Evolutionary conservation across 352 stramenopile genomes (phyloP), one percentile per base, ranked within the genome.

Genomic region (Aphanomyces invadans): DNA sequence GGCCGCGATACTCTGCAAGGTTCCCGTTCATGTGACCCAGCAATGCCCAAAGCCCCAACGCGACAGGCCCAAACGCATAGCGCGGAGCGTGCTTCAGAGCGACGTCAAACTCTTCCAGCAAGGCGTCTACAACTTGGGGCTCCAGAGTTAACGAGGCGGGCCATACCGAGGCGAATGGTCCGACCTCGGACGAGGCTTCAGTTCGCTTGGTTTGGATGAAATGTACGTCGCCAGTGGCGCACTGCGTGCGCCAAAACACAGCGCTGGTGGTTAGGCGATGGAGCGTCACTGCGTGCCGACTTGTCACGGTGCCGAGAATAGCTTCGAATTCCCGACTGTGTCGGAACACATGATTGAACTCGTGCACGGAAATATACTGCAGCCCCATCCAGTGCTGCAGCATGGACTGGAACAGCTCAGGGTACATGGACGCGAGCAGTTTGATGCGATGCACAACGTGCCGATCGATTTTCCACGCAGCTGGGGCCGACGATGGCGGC

Each of bases 381-480:
- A 57, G 49, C 7, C 49, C 49, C 21, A 57, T 5, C 49, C 49
- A 57, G 49, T 57, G 49, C 19, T 57, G 4, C 4, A 57, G 23
- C 17, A 57, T 57, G 25, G 49, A 15, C 29, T 57, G 25, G 49
- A 57, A 57, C 25, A 57, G 49, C 4, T 57, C 49, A 26, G 49
- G 49, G 29, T 57, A n/a, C 17, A 57, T n/a, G n/a, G 19, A 57
- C 7, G 29, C 49, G 5, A 57, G 49, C 49, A 57, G 36, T 28
- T 57, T 57, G 49, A 57, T 57, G 49, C 49, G 49, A 21, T 57
- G 25, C 9, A 57, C 49, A 4, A 57, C 49, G 21, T 21, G 25
- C 4, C 21, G 49, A 32, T 57, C 49, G 49, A 9, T 32, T 38
- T 38, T 39, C 29, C 36, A 42, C 36, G 7, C 36, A 15, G 36